Percentiles rank a stretch among this genome's conserved stretches.
These are phyloP conservation scores for Umbilicus rupestris DNA, from an alignment of 164 flowering plant species.

Conservation along the genomic window DNA sequence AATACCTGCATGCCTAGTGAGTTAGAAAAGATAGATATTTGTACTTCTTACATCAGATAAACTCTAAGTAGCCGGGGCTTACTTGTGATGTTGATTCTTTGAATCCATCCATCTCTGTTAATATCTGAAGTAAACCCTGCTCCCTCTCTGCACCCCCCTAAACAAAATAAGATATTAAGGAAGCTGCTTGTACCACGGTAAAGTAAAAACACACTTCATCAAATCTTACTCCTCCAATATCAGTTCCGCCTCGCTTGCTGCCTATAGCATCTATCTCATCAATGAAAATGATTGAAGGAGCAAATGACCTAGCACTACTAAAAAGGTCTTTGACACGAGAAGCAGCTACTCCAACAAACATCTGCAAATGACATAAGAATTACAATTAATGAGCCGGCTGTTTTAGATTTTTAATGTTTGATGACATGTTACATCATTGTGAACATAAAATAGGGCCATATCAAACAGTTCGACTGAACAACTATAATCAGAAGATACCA, in stretches of 20 bases:
- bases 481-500: not conserved
- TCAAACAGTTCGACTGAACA: not conserved
- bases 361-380: constrained; percentile 30
- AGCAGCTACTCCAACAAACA: constrained; percentile 99
- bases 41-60: not conserved
- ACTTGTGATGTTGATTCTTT: constrained; percentile 88
- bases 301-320: constrained; percentile 78
- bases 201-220: not conserved
- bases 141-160: constrained; percentile 99
- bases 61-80: constrained; percentile 7
- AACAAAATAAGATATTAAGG: constrained; percentile 11
- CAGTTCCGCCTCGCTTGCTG: constrained; percentile 97
- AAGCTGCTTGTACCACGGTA: not conserved
- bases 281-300: constrained; percentile 92
- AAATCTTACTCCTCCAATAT: constrained; percentile 86
- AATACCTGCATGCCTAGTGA: constrained; percentile 53
- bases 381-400: not conserved
- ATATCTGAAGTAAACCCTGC: constrained; percentile 90
- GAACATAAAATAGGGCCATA: too few relatives aligned
- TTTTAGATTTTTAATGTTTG: not conserved
- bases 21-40: constrained; percentile 7
- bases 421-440: not conserved
- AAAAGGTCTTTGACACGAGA: constrained; percentile 96
- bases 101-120: constrained; percentile 98
- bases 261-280: constrained; percentile 99